These are phyloP conservation scores for Gomphus bonarii DNA, from an alignment of 1,284 basidiomycete genomes.

Conservation along the genomic window DNA sequence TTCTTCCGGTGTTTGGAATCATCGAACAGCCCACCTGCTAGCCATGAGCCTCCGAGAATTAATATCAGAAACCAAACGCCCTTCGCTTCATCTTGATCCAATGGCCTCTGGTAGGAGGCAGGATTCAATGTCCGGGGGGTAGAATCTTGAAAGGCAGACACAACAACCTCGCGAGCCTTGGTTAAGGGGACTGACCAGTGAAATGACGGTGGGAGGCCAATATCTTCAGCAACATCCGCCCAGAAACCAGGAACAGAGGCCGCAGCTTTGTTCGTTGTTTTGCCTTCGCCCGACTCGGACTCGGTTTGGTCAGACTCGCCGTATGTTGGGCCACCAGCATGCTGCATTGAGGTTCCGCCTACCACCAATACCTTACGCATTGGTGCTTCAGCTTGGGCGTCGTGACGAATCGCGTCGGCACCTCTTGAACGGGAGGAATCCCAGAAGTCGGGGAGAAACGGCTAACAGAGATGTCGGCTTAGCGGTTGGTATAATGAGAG, in stretches of 20 bases:
- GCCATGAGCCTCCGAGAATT: constrained; percentile 41
- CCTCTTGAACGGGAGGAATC: constrained; percentile 38
- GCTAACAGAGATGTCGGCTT: constrained; percentile 32
- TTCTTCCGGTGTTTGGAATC: constrained; percentile 10
- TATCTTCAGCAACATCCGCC: constrained; percentile 27
- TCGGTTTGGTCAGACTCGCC: constrained; percentile 22
- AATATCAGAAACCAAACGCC: constrained; percentile 47
- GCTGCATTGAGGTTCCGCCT: constrained; percentile 52
- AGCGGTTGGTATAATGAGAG: constrained; percentile 9
- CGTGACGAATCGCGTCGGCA: constrained; percentile 18
- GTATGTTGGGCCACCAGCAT: constrained; percentile 54
- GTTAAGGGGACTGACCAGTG: constrained; percentile 10
- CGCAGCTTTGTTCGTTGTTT: not conserved
- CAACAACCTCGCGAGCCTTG: constrained; percentile 13
- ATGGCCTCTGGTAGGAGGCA: constrained; percentile 27
- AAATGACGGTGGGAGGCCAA: constrained; percentile 27
- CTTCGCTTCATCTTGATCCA: constrained; percentile 40
- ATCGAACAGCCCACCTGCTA: constrained; percentile 34
- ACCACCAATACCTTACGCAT: constrained; percentile 66
- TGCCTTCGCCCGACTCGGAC: not conserved
- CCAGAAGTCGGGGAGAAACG: constrained; percentile 67
- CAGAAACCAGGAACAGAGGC: constrained; percentile 17
- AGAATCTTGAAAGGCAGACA: constrained; percentile 6
- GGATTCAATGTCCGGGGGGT: constrained; percentile 19
- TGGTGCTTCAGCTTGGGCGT: constrained; percentile 20